Conservation (phyloP, 1,139 yeast genomes). For the Wickerhamiella pararugosa region DNA sequence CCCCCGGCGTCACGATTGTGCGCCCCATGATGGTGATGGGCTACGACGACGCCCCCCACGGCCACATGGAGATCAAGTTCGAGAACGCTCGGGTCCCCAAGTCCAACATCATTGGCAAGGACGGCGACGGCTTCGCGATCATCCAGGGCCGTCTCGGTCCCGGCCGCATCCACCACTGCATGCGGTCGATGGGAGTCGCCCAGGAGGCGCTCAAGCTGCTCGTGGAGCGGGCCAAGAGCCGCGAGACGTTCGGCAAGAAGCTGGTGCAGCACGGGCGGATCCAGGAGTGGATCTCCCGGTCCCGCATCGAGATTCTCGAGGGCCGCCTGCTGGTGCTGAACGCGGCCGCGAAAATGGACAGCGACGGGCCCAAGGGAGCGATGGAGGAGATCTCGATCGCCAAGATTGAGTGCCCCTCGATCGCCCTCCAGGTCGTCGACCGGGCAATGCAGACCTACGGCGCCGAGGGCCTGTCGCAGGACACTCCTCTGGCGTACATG, state of each 20-base stretch:
- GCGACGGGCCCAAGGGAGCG: conserved; percentile 41
- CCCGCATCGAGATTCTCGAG: conserved; percentile 42
- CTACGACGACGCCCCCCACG: conserved; percentile 62
- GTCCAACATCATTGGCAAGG: conserved; percentile 28
- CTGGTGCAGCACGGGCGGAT: conserved; percentile 42
- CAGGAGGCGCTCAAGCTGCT: conserved; percentile 43
- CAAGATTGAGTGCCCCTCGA: conserved; percentile 51
- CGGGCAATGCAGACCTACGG: conserved; percentile 60
- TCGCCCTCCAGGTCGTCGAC: conserved; percentile 39
- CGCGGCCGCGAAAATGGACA: conserved; percentile 53
- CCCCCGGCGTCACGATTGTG: conserved; percentile 38
- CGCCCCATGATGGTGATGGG: conserved; percentile 49
- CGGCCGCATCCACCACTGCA: conserved; percentile 62
- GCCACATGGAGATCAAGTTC: conserved; percentile 51
- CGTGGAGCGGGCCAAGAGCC: conserved; percentile 38
- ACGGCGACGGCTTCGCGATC: conserved; percentile 51
- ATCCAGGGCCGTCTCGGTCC: conserved; percentile 61
- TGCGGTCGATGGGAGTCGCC: conserved; percentile 54
- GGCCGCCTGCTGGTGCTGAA: conserved; percentile 45
- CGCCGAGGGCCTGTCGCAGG: conserved; percentile 53
- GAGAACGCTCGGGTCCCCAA: conserved; percentile 37
- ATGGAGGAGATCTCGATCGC: conserved; percentile 51
- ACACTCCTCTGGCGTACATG: conserved; percentile 43
- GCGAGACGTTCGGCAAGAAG: conserved; percentile 43
- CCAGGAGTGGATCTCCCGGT: conserved; percentile 38